phyloP scores from a whole-genome alignment of 2,329 filamentous ascomycete genomes.

The Botrytis tulipae region DNA sequence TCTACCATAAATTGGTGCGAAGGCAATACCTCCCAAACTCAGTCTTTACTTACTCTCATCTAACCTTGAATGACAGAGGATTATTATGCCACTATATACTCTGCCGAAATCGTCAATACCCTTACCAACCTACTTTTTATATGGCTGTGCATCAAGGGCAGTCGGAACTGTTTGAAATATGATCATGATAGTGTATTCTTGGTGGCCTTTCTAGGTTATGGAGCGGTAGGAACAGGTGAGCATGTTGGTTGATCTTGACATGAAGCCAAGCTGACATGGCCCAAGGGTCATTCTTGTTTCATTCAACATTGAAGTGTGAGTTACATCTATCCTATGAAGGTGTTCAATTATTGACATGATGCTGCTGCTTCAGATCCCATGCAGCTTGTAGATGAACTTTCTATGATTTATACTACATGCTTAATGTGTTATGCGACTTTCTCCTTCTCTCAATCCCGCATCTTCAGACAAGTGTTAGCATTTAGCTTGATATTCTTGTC shows the following conservation, averaged over 20 bases:
- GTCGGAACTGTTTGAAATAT: slow-evolving; percentile 69
- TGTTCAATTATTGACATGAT: neutral
- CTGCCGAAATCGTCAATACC: slow-evolving; percentile 76
- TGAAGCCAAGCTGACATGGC: neutral
- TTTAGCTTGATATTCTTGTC: slow-evolving; percentile 50
- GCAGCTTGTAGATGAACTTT: slow-evolving; percentile 69
- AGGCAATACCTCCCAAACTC: slow-evolving; percentile 49
- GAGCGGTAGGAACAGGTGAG: slow-evolving; percentile 41
- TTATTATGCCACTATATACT: slow-evolving; percentile 72
- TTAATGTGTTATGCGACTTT: slow-evolving; percentile 69
- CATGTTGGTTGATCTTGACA: neutral
- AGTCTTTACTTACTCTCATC: neutral
- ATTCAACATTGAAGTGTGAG: slow-evolving; percentile 44
- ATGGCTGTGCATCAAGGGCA: slow-evolving; percentile 72
- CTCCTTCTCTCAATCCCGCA: slow-evolving; percentile 53
- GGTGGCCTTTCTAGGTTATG: slow-evolving; percentile 53
- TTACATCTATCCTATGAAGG: neutral
- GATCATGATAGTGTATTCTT: slow-evolving; percentile 74
- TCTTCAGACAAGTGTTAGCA: slow-evolving; percentile 50
- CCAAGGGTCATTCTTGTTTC: slow-evolving; percentile 40
- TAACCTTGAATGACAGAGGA: slow-evolving; percentile 50
- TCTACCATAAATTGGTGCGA: slow-evolving; percentile 68
- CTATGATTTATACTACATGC: slow-evolving; percentile 71
- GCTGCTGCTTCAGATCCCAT: slow-evolving; percentile 54
- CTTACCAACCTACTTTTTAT: slow-evolving; percentile 82